Base-by-base conservation (phyloP, 164 flowering plant genomes). In the Warburgia ugandensis region DNA sequence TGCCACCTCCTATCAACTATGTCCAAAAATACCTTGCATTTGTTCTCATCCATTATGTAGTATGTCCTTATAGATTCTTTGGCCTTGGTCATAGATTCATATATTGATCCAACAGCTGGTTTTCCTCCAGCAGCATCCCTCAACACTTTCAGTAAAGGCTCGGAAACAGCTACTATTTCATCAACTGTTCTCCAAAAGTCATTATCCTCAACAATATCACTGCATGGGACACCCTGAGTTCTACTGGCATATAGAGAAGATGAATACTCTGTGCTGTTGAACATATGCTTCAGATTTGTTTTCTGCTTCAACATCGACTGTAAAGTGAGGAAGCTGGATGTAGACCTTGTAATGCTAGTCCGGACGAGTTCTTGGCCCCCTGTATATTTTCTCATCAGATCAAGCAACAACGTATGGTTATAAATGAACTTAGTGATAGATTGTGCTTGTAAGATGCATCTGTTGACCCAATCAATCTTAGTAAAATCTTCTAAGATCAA, bases 31-130 rank as follows among this genome's bases (percentile, higher is more conserved):
- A 75, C 72, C 73, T 85, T 91, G 77, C 96, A 85, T 61, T 91
- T 91, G 29, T 48, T 67, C 64, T 87, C 96, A 61, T 91, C 97
- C 94, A 87, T 87, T 48, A 87, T 91, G 57, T 83, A 87, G 61
- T 91, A 87, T 10, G 94, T 87, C 72, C 92, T 67, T 40, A 91
- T 79, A 2, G 96, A 87, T 50, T 91, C 97, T 69, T 83, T 87
- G 26, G 95, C 96, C 65, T 70, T 74, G 17, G 80, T 87, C 96
- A 91, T 81, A 28, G 74, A 52, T 56, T 90, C 97, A 35, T 86
- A 90, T 21, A 90, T 74, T 37, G 66, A 79, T 20, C 97, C 94
- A 32, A 86, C 77, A 20, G 82, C 75, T 22, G 97, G 88, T 62
- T 80, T 90, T 7, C 94, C 86, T 14, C 85, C 94, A 43, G 83